Conservation (phyloP, 306 rosid genomes). For the Ochetophila trinervis region DNA sequence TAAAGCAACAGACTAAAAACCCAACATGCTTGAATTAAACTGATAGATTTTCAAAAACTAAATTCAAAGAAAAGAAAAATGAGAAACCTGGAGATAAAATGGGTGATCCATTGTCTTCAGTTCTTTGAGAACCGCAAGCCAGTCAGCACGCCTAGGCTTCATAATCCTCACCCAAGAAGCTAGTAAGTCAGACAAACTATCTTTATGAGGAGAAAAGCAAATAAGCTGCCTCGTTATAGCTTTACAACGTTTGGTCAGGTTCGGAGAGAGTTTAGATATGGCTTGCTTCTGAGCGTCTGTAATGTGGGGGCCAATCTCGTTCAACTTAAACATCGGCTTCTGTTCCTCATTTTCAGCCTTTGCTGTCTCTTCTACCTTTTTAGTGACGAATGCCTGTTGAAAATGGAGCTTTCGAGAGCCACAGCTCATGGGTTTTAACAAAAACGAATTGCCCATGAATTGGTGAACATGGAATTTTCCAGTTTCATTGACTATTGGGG, state of each 20-base stretch:
- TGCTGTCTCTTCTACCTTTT: slow-evolving; percentile 31
- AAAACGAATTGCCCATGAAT: slow-evolving; percentile 2
- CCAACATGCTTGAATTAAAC: no score
- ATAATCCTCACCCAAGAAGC: slow-evolving; percentile 66
- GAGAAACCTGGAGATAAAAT: slow-evolving; percentile 62
- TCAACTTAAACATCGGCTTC: slow-evolving; percentile 51
- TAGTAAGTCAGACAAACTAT: slow-evolving; percentile 48
- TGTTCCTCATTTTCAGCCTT: slow-evolving; percentile 30
- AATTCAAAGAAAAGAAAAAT: slow-evolving; percentile 5
- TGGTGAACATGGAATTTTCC: slow-evolving; percentile 20
- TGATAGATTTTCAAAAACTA: not conserved
- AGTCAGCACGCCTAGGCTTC: slow-evolving; percentile 83
- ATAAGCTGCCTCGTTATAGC: slow-evolving; percentile 81
- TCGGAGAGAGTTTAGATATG: slow-evolving; percentile 56
- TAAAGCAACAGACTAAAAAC: no score
- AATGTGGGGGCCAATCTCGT: slow-evolving; percentile 37
- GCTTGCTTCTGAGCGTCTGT: slow-evolving; percentile 53
- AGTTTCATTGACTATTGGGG: slow-evolving; percentile 24
- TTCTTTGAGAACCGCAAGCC: slow-evolving; percentile 80
- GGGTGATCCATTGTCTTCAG: slow-evolving; percentile 56
- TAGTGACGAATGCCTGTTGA: slow-evolving; percentile 22
- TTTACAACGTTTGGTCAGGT: slow-evolving; percentile 66
- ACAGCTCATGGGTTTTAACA: slow-evolving; percentile 20
- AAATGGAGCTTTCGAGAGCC: slow-evolving; percentile 23
- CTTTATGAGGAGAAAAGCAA: slow-evolving; percentile 59